Conservation (phyloP, 176 grass and related monocot species). For the Rhipidocladum racemiflorum region DNA sequence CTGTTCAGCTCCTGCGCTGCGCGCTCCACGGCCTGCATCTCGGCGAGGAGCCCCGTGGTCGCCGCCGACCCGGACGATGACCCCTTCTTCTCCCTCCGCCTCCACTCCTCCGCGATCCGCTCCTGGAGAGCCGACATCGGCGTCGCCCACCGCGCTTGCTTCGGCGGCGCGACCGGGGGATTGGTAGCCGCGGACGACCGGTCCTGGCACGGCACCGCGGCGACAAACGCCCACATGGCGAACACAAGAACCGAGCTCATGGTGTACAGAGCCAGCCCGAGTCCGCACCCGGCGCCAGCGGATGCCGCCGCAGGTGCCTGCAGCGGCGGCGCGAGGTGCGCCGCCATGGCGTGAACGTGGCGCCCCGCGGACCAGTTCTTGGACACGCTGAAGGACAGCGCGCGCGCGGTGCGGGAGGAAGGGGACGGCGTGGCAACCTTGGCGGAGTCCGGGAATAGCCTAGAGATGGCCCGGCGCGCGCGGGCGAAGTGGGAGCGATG, state of each 20-base stretch:
- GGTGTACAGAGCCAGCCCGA: slow-evolving; percentile 76
- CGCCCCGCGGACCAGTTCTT: slow-evolving; percentile 73
- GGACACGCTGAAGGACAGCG: slow-evolving; percentile 68
- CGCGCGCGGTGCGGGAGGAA: slow-evolving; percentile 19
- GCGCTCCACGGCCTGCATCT: slow-evolving; percentile 71
- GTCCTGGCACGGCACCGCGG: slow-evolving; percentile 70
- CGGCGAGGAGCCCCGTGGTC: slow-evolving; percentile 49
- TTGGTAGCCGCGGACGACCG: neutral
- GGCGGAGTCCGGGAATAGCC: slow-evolving; percentile 31
- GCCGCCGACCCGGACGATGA: slow-evolving; percentile 19
- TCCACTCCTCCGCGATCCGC: slow-evolving; percentile 60
- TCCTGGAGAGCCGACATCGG: slow-evolving; percentile 69
- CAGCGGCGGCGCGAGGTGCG: slow-evolving; percentile 54
- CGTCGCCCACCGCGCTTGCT: slow-evolving; percentile 65
- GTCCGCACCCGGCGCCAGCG: slow-evolving; percentile 32
- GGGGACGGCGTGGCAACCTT: neutral
- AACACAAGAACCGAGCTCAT: slow-evolving; percentile 88
- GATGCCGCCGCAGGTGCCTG: neutral
- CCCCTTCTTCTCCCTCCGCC: slow-evolving; percentile 49
- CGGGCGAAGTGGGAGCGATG: slow-evolving; percentile 55
- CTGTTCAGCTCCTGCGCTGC: slow-evolving; percentile 51
- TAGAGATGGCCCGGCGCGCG: slow-evolving; percentile 69
- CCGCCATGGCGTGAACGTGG: slow-evolving; percentile 57
- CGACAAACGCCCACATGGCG: slow-evolving; percentile 69
- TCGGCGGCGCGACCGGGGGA: slow-evolving; percentile 43